Percentiles rank a stretch among this genome's conserved stretches.
These are phyloP conservation scores for Astraeus odoratus DNA, from an alignment of 768 basidiomycete species.

Conservation along the genomic window DNA sequence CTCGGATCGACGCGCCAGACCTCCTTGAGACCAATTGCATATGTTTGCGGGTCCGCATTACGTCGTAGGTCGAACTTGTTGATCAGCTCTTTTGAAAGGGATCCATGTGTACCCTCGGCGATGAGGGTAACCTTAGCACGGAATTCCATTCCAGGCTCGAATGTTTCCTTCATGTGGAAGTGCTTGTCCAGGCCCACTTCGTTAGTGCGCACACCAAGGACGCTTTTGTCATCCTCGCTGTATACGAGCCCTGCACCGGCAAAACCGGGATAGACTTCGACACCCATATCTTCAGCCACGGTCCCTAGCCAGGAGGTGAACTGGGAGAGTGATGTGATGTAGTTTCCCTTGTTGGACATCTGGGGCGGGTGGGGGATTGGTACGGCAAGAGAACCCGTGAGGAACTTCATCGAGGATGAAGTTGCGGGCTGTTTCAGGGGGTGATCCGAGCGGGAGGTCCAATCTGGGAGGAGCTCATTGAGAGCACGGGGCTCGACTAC, in stretches of 20 bases:
- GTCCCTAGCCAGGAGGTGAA: conserved; percentile 85
- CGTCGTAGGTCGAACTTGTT: conserved; percentile 67
- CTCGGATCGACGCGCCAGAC: conserved; percentile 82
- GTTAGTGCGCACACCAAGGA: conserved; percentile 79
- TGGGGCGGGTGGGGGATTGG: conserved; percentile 95
- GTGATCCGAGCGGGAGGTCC: conserved; percentile 59
- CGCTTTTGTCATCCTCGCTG: conserved; percentile 37
- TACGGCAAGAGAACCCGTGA: conserved; percentile 61
- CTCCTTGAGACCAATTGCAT: conserved; percentile 94
- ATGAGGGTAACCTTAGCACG: conserved; percentile 86
- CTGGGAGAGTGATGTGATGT: conserved; percentile 81
- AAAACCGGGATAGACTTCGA: conserved; percentile 96
- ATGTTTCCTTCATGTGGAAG: conserved; percentile 72
- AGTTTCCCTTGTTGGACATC: conserved; percentile 94
- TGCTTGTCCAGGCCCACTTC: conserved; percentile 87
- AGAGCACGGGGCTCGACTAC: conserved; percentile 91
- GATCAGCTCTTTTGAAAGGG: conserved; percentile 74
- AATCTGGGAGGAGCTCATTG: conserved; percentile 84
- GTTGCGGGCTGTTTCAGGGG: conserved; percentile 79
- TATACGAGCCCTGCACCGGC: conserved; percentile 83
- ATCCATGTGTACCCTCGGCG: conserved; percentile 94
- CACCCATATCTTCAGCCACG: conserved; percentile 80
- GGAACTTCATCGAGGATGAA: conserved; percentile 76
- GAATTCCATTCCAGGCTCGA: conserved; percentile 97
- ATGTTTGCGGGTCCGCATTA: conserved; percentile 78